Base-by-base conservation (phyloP, 345 rosid species). In the Gossypioides kirkii region DNA sequence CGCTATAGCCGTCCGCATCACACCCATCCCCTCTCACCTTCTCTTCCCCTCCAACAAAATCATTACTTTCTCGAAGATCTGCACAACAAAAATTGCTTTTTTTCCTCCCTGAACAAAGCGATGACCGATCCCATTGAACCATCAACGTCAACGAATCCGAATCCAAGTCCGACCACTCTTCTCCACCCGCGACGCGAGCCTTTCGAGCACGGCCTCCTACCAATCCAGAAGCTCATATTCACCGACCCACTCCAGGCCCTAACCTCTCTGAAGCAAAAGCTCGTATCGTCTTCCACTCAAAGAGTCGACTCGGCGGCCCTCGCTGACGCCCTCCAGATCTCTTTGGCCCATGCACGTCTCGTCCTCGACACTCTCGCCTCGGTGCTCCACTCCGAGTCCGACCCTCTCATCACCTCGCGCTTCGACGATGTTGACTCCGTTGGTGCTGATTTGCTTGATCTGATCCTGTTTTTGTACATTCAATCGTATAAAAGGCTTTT, bases 181-280 rank as follows among this genome's bases (percentile, higher is more conserved):
- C 81, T 96, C 84, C 97, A 87, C 72, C 97, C 96, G 1, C 84
- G 97, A 11, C 93, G 99, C 14, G 99, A 87, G 77, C 87, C 97
- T 10, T 96, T 93, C 78, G 99, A 96, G 88, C 88, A 93, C 80
- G 99, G 99, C 0, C 96, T 96, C 77, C 88, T 96, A 53, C 97
- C 96, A 70, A 91, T 96, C 82, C 92, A 87, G 76, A 96, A 93
- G 82, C 93, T 96, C 76, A 85, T 96, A 74, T 89, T 90, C 73
- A 76, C 86, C 43, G 99, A 96, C 87, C 97, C 96, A 70, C 88
- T 86, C 74, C 93, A 86, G 79, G 80, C 87, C 79, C 87, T 93
- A 28, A 81, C 82, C 13, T 92, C 94, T 10, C 86, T 96, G 54
- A 87, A 86, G 82, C 91, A 80, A 66, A 89, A 84, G 73, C 86